Percentiles rank a stretch among this genome's conserved stretches.
phyloP scores from a whole-genome alignment of 2,329 filamentous ascomycete genomes.

The Emergomyces orientalis region DNA sequence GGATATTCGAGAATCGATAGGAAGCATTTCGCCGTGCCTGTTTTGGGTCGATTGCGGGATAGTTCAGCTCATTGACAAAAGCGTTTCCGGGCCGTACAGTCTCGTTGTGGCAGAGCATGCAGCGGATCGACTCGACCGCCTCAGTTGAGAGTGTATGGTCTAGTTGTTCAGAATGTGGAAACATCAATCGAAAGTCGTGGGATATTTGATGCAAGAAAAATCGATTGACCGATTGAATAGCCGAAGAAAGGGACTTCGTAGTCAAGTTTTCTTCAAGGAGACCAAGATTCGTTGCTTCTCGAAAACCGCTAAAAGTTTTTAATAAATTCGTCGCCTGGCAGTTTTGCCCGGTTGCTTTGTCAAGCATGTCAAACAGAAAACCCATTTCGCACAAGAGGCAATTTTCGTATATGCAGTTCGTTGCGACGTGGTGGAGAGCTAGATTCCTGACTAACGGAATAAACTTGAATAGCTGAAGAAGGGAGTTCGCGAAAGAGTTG shows the following conservation, averaged over 20 bases:
- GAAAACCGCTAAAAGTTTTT: constrained; percentile 75
- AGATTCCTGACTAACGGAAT: constrained; percentile 81
- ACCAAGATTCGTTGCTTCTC: constrained; percentile 66
- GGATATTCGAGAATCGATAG: constrained; percentile 68
- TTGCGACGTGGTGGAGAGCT: constrained; percentile 79
- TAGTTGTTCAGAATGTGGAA: constrained; percentile 53
- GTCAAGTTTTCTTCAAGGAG: constrained; percentile 76
- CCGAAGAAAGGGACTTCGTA: constrained; percentile 62
- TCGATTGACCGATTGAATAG: constrained; percentile 76
- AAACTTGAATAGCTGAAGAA: constrained; percentile 85
- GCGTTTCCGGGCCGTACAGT: constrained; percentile 69
- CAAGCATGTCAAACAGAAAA: constrained; percentile 94
- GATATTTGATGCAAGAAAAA: constrained; percentile 78
- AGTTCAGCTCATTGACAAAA: constrained; percentile 77
- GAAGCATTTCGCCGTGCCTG: constrained; percentile 38
- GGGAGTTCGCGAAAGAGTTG: constrained; percentile 89
- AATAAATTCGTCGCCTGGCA: constrained; percentile 94
- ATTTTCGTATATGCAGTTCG: constrained; percentile 68
- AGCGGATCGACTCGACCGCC: constrained; percentile 55
- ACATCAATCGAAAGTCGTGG: constrained; percentile 62
- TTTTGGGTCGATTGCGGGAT: constrained; percentile 54
- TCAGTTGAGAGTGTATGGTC: constrained; percentile 52
- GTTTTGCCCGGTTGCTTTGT: constrained; percentile 87
- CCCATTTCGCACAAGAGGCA: constrained; percentile 91
- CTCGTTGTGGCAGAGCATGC: constrained; percentile 79